Conservation (phyloP, 1,139 yeast species). For the Protomyces macrosporus region DNA sequence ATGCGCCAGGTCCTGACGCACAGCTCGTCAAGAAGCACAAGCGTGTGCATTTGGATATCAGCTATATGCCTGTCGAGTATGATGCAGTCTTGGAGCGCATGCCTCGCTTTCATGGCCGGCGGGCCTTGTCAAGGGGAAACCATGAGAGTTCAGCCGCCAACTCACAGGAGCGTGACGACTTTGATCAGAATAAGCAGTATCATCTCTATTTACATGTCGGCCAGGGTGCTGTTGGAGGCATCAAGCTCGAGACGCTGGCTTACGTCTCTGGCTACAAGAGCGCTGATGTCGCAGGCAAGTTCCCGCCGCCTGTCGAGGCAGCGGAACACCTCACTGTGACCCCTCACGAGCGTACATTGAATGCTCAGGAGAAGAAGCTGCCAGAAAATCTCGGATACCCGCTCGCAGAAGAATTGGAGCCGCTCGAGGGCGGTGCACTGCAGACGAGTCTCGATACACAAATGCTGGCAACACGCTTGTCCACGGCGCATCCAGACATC, state of each 20-base stretch:
- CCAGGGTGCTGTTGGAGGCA: slow-evolving; percentile 7
- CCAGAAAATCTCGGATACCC: background rate
- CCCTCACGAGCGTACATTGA: background rate
- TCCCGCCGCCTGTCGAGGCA: slow-evolving; percentile 1
- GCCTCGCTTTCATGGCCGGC: slow-evolving; percentile 6
- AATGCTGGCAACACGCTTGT: slow-evolving; percentile 29
- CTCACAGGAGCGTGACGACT: background rate
- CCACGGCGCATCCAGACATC: background rate
- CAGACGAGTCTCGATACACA: slow-evolving; percentile 38
- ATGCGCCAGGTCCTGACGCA: background rate
- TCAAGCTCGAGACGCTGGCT: slow-evolving; percentile 4
- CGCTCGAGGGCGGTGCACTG: slow-evolving; percentile 26
- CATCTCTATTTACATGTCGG: slow-evolving; percentile 13
- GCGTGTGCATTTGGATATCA: background rate
- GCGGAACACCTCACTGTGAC: background rate
- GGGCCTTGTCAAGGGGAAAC: background rate
- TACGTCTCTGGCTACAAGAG: slow-evolving; percentile 5
- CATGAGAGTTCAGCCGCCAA: too few species aligned
- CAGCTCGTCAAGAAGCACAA: background rate
- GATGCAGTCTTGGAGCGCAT: background rate
- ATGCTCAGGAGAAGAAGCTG: background rate
- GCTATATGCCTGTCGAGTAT: slow-evolving; percentile 8
- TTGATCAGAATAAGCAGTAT: slow-evolving; percentile 5
- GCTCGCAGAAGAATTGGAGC: background rate
- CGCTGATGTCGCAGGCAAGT: slow-evolving; percentile 1